A percentile compares a stretch with the other conserved stretches of the same genome.
These are phyloP conservation scores for Lyophyllum semitale DNA, from an alignment of 768 basidiomycete species.

Conservation along the genomic window DNA sequence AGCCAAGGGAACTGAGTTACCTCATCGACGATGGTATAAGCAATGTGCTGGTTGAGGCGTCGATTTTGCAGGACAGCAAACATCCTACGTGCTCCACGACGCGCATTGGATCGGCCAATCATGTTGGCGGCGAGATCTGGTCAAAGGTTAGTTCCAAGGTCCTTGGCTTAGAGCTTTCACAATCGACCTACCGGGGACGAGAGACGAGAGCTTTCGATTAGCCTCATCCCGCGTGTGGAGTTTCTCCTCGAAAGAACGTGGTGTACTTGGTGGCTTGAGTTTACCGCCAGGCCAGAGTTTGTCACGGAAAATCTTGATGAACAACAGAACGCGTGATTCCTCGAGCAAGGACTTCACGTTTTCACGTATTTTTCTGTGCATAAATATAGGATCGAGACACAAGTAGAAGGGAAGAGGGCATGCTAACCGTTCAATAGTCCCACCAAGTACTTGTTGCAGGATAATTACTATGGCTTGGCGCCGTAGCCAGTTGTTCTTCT, in stretches of 20 bases:
- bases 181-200: constrained; percentile 77
- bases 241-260: constrained; percentile 85
- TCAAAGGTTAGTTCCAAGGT: background rate
- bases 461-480: constrained; percentile 96
- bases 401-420: background rate
- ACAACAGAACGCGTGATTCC: constrained; percentile 68
- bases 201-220: constrained; percentile 83
- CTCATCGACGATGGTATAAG: constrained; percentile 89
- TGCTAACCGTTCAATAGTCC: constrained; percentile 90
- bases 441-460: constrained; percentile 92
- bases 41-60: constrained; percentile 92
- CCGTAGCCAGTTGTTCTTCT: constrained; percentile 95
- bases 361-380: constrained; percentile 82
- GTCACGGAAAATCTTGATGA: constrained; percentile 69
- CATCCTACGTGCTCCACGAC: constrained; percentile 87
- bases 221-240: constrained; percentile 81
- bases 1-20: constrained; percentile 42
- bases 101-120: constrained; percentile 96
- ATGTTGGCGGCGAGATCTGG: constrained; percentile 94
- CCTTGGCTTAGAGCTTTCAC: background rate
- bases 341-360: constrained; percentile 64
- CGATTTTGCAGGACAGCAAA: constrained; percentile 94
- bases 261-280: constrained; percentile 55
- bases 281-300: constrained; percentile 86
- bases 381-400: constrained; percentile 5